These are phyloP conservation scores for Periconia sp. DNA, from an alignment of 2,329 filamentous ascomycete species.

Conservation along the genomic window DNA sequence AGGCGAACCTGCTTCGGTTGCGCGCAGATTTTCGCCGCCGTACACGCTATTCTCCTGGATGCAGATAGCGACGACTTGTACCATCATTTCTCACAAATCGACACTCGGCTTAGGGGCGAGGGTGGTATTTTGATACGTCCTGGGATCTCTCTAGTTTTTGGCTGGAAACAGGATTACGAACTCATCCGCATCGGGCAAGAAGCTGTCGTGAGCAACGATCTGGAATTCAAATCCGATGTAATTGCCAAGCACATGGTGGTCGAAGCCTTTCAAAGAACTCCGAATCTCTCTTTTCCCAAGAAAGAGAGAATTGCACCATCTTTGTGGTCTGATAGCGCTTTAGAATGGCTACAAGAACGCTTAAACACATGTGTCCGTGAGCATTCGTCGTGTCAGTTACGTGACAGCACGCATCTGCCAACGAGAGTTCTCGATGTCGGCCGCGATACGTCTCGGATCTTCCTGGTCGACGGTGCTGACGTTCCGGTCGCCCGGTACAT, in stretches of 20 bases:
- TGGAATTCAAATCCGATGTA: background rate
- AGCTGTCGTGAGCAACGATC: background rate
- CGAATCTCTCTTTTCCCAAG: background rate
- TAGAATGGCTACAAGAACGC: background rate
- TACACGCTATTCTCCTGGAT: background rate
- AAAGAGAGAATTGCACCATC: background rate
- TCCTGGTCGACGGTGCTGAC: background rate
- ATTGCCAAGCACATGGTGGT: background rate
- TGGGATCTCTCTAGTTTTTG: too few relatives aligned
- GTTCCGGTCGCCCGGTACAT: background rate
- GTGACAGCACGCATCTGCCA: background rate
- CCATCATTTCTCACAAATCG: background rate
- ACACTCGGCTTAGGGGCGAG: background rate
- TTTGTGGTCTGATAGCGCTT: background rate
- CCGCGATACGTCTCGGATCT: background rate
- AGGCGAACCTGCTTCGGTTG: background rate
- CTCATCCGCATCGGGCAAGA: background rate
- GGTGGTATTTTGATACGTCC: background rate
- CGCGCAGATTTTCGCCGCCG: background rate
- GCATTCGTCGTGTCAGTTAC: background rate
- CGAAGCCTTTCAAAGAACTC: background rate
- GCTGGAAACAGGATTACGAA: slow-evolving; percentile 1
- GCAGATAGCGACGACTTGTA: background rate
- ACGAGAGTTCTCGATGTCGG: background rate
- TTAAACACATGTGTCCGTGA: background rate